Evolutionary conservation across 2,329 filamentous ascomycete species (phyloP), one percentile per base, ranked within the genome.

Genomic region (Whalleya microplaca): DNA sequence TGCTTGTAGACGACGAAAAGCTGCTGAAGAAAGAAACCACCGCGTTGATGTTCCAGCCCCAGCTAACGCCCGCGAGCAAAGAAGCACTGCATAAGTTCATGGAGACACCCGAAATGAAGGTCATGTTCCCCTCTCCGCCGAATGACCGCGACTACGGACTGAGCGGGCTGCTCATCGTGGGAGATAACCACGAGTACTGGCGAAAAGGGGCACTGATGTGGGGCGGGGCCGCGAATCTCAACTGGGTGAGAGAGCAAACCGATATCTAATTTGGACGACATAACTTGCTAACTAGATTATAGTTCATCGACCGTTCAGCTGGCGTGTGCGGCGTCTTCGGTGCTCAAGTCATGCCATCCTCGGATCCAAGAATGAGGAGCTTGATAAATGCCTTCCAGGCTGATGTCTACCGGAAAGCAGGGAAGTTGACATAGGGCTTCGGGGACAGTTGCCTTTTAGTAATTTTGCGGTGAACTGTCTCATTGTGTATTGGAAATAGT

Each of bases 1-100:
- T 85, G 1, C 71, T 84, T 0, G 66, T 69, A 1, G 76, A 84
- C 47, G 81, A 84, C 48, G 77, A 75, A 2, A 77, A 73, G 45
- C 61, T 85, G 0, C 72, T 85, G 10, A 72, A 66, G 20, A 69
- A 71, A 0, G 67, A 67, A 2, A 80, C 75, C 0, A 73, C 78
- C 0, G 71, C 76, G 2, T 63, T 72, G 44, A 75, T 84, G 69
- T 84, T 84, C 61, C 62, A 70, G 50, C 73, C 80, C 0, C 81
- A 81, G 47, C 73, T 85, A 0, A 69, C 61, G 3, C 64, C 44
- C 42, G 63, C n/a, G 61, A 63, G 42, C 41, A 65, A 46, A 58
- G 19, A 44, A 44, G n/a, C 62, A 55, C 56, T 69, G 16, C 55
- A 71, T 18, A 66, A 66, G 41, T 61, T 63, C 10, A 71, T 73